phyloP scores from a whole-genome alignment of 2,329 filamentous ascomycete genomes.

The Hypoxylon sp. region DNA sequence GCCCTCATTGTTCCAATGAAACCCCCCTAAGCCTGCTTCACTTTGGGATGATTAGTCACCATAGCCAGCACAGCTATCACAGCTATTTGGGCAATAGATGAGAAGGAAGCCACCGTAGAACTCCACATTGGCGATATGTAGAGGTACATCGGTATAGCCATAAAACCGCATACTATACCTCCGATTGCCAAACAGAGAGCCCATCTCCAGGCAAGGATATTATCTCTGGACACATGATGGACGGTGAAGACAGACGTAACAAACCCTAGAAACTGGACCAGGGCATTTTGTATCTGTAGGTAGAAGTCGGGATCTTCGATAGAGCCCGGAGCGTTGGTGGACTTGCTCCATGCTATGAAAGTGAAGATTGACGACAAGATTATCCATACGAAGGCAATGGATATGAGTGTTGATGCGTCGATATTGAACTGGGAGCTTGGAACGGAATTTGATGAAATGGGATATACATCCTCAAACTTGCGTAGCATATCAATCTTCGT shows the following conservation, averaged over 20 bases:
- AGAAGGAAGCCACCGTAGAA: neutral
- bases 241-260: constrained; percentile 1
- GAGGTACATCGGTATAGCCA: constrained; percentile 11
- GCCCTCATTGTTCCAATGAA: no score
- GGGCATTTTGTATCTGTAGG: neutral
- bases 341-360: constrained; percentile 13
- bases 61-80: constrained; percentile 13
- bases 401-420: constrained; percentile 3
- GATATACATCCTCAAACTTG: constrained; percentile 29
- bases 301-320: constrained; percentile 19
- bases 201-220: constrained; percentile 15
- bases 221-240: neutral
- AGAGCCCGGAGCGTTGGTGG: constrained; percentile 6
- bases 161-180: constrained; percentile 6
- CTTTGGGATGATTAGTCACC: constrained; percentile 11
- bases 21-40: constrained; percentile 11
- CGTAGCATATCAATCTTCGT: constrained; percentile 17
- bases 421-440: neutral
- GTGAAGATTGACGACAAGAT: neutral
- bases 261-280: constrained; percentile 3
- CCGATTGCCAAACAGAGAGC: constrained; percentile 2
- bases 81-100: neutral
- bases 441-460: neutral
- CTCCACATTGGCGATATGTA: constrained; percentile 16
- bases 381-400: neutral